Evolutionary conservation across 768 basidiomycete genomes (phyloP), one percentile per base, ranked within the genome.

Genomic region (Nidularia pulvinata): DNA sequence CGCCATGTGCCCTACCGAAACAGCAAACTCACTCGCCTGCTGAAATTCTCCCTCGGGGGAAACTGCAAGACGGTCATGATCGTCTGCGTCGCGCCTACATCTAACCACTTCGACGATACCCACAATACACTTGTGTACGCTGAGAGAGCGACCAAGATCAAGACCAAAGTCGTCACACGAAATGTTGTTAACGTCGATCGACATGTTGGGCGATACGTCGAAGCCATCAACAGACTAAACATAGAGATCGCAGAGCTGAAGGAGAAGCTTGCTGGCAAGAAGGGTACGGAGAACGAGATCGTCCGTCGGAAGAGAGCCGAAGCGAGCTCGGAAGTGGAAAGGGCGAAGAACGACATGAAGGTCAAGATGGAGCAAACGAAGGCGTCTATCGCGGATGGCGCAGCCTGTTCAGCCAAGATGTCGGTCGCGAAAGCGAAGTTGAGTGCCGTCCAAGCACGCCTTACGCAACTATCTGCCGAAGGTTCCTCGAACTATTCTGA

Each of bases 61-160:
- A 98, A 98, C 69, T 99, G 97, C 82, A 93, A 96, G 73, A 99
- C 97, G 1, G 95, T 97, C 65, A 99, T 98, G 97, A 93, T 98
- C 58, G 96, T 98, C 56, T 98, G 97, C 67, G 79, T 99, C 46
- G 95, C 95, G 0, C 97, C 97, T 1, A 94, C 95, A 4, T 95
- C 94, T 36, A 83, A 83, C 36, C 95, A 99, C 72, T 97, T 98
- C 67, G 97, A 98, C 65, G 97, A 99, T 68, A 98, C 97, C 33
- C 94, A 97, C 67, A 99, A 99, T 67, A 98, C 97, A 2, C 87
- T 99, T 47, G 78, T 97, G 56, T 99, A 98, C 69, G 97, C 97
- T 22, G 95, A 99, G 62, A 89, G 95, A 46, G 96, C 97, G 30
- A 97, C 97, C 55, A 93, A 95, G 76, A 98, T 99, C 72, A 95